Evolutionary conservation across 164 flowering plant species (phyloP), one percentile per base, ranked within the genome.

Genomic region (Paratinospora sagittata): DNA sequence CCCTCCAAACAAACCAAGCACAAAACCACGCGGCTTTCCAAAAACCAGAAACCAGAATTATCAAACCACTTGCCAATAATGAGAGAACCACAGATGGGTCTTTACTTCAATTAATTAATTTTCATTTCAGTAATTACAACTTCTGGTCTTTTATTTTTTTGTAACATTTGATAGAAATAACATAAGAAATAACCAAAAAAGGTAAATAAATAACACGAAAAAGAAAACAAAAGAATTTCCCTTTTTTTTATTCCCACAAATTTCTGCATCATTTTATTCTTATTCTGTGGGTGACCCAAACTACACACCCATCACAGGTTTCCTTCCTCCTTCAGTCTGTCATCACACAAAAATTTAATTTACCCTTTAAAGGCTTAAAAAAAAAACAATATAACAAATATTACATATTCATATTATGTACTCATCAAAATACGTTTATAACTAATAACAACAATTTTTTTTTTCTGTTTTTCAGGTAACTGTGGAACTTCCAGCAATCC

Each of bases 381-480:
- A 43, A 47, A 67, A 47, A 24, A 49, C 16, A 34, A 33, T 14
- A 5, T 2, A 39, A 27, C 23, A 26, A 47, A 45, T 45, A 45
- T 24, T 10, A 66, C 52, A 67, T n/a, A n/a, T n/a, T 47, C 12
- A 47, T 47, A 45, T 67, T 52, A 67, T 67, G 55, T 67, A 67
- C 70, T 67, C 30, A 55, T 67, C 19, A 55, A 10, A 69, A 52
- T 55, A 55, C 9, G 52, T 57, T 58, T 58, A 58, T 39, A 16
- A 58, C 49, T 69, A 69, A 69, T 34, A 23, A 58, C 45, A 69
- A 68, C 30, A 27, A 27, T 5, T 55, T 55, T 21, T 30, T 55
- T 68, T 68, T 68, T 67, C 19, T 57, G n/a, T 69, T 69, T 69
- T 33, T 34, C 26, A 26, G 70, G 70, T 58, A 67, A 47, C 27